Evolutionary conservation across 169 alveolate genomes (phyloP), one percentile per base, ranked within the genome.

Genomic region (Plasmodium blacklocki): DNA sequence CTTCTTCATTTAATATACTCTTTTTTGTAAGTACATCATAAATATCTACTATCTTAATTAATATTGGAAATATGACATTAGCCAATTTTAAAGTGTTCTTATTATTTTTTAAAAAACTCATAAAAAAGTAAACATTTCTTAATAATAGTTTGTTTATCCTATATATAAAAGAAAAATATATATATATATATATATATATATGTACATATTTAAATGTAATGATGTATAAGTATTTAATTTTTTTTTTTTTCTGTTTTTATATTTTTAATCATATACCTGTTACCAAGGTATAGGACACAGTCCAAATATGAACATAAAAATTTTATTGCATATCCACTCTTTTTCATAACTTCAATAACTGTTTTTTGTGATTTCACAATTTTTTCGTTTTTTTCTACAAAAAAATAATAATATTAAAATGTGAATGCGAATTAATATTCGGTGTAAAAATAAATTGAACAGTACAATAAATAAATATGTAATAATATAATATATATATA

Each of bases 291-390:
- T 26, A 80, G 7, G 32, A 80, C 59, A 14, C 73, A 80, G 62
- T 80, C 89, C 62, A 80, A 15, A 23, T 80, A 80, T 7, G 83
- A 50, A 39, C 89, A 80, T 7, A 80, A 80, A 67, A 66, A 80
- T 23, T 54, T 23, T 62, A 80, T 67, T 12, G 72, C 89, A 59
- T 80, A 80, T 54, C 80, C 89, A 39, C 80, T 72, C 21, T 80
- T 80, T 67, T 66, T 64, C 45, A 56, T 52, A 18, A 80, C 72
- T 32, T 80, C 80, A 14, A 8, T 21, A 15, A 80, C 32, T 60
- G 72, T 66, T 32, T 60, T 66, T 52, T 67, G 50, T 3, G 80
- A 50, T 18, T 67, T 50, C 26, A n/a, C 49, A 14, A 54, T 47
- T 9, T 50, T 19, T 45, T 80, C 80, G 68, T 66, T 66, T 50